Evolutionary conservation across 2,329 filamentous ascomycete species (phyloP), one percentile per base, ranked within the genome.

Genomic region (Seiridium unicorne): DNA sequence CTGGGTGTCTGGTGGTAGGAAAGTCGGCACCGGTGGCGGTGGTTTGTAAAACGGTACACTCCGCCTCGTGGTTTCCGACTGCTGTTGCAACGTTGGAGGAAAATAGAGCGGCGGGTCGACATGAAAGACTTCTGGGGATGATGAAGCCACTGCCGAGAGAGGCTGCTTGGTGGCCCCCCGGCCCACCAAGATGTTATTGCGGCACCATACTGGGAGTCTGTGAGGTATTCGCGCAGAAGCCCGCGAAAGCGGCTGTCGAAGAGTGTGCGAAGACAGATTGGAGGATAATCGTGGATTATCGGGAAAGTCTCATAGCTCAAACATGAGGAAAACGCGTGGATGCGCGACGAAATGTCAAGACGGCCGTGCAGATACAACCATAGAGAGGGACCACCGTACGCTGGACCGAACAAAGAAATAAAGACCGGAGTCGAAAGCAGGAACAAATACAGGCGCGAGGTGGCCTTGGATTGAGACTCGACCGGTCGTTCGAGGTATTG

Each of bases 161-260:
- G 62, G 57, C 38, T 63, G 57, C 34, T 62, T 65, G 55, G 51
- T 70, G 72, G 76, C 75, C 71, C 69, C 73, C 70, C 74, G 73
- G 74, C 73, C 72, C 63, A 65, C 69, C 18, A 59, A 63, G 44
- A 64, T 59, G 70, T 72, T 78, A 81, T 74, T 71, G 74, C 58
- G 72, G 49, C 65, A 68, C 66, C 81, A 83, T 81, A 55, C 60
- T 60, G 70, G 62, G 49, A 64, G 63, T 69, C 60, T 73, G 62
- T 69, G 68, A 58, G 73, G 68, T 77, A 78, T 77, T 71, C 75
- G 74, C 71, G 77, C 75, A 70, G 74, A 72, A 67, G 76, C 72
- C 75, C 80, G 78, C 73, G 74, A 71, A 66, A 75, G 72, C 66
- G 74, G 74, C 65, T 65, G 69, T 60, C 63, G 64, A 56, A 61